Evolutionary conservation across 1,284 basidiomycete genomes (phyloP), one percentile per base, ranked within the genome.

Genomic region (Mrakiaceae sp.): DNA sequence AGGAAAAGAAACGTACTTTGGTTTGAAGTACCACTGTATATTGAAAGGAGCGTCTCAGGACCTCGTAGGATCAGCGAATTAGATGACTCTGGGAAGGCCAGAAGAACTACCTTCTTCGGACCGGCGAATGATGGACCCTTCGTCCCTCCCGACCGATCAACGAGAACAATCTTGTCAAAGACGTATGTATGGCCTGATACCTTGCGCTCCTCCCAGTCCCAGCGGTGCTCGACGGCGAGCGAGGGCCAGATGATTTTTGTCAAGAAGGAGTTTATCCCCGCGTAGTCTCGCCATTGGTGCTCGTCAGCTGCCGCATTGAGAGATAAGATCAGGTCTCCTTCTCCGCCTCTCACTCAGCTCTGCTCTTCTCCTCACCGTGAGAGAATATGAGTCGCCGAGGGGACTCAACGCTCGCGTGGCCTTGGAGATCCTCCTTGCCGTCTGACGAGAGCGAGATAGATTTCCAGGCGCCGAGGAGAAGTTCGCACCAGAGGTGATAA

Each of bases 231-330:
- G 58, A 49, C 40, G 46, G 50, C 9, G 16, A 50, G n/a, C 11
- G 58, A 50, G 27, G 50, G 50, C n/a, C 48, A 60, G 58, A 60
- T 50, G 58, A 40, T 50, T 48, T 48, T 51, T 44, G 42, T 43
- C 8, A 60, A 12, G n/a, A 11, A 60, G 9, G 44, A 8, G 27
- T 50, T 51, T 39, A 50, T 50, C 47, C 42, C 48, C 50, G 50
- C 46, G 14, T 12, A 9, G 39, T 51, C 42, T n/a, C 58, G 39
- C 58, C 58, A 51, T n/a, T 60, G 46, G n/a, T 27, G 27, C 27
- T 27, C 27, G 27, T 27, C 27, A 27, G 27, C 27, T 27, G 27
- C 27, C 27, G 27, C 27, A 27, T 27, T 27, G 27, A 27, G 27
- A 27, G 27, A 27, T 27, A 27, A 27, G 27, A 27, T 27, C 27